Conservation (phyloP, 2,329 filamentous ascomycete genomes). For the Cladosporium phlei region DNA sequence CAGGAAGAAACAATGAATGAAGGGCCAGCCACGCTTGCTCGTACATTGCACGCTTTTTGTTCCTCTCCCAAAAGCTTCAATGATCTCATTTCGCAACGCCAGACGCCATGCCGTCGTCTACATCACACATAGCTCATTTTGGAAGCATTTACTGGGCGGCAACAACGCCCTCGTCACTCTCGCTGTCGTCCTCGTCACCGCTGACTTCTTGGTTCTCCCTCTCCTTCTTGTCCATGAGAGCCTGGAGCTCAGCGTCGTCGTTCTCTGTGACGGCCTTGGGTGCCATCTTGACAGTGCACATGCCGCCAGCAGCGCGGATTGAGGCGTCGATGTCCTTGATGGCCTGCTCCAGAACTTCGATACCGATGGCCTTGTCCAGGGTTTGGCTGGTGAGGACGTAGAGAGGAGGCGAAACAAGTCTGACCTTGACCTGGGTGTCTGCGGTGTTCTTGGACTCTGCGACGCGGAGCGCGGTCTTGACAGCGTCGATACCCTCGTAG, state of each 20-base stretch:
- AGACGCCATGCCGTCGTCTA: constrained; percentile 12
- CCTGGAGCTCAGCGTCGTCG: constrained; percentile 93
- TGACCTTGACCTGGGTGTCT: constrained; percentile 94
- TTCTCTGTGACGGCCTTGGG: constrained; percentile 98
- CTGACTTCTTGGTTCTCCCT: constrained; percentile 97
- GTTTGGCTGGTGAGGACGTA: constrained; percentile 96
- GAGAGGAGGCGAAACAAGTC: constrained; percentile 92
- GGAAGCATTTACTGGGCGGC: constrained; percentile 34
- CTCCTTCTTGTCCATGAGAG: constrained; percentile 98
- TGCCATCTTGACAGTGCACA: constrained; percentile 91
- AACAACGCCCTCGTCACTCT: constrained; percentile 83
- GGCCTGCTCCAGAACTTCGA: constrained; percentile 77
- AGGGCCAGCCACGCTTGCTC: constrained; percentile 2
- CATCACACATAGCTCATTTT: constrained; percentile 8
- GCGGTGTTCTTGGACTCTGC: constrained; percentile 90
- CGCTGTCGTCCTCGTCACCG: constrained; percentile 92
- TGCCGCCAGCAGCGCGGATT: constrained; percentile 74
- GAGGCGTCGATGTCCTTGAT: constrained; percentile 80
- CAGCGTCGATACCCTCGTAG: constrained; percentile 96
- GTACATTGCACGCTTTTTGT: constrained; percentile 5
- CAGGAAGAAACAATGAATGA: not conserved
- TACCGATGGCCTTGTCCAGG: constrained; percentile 84
- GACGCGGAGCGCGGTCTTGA: constrained; percentile 85
- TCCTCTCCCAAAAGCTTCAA: not conserved
- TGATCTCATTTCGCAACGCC: constrained; percentile 10